Percentiles rank a stretch among this genome's conserved stretches.
Conservation (phyloP, 208 protist genomes). For the Sergeia podlipaevii region DNA sequence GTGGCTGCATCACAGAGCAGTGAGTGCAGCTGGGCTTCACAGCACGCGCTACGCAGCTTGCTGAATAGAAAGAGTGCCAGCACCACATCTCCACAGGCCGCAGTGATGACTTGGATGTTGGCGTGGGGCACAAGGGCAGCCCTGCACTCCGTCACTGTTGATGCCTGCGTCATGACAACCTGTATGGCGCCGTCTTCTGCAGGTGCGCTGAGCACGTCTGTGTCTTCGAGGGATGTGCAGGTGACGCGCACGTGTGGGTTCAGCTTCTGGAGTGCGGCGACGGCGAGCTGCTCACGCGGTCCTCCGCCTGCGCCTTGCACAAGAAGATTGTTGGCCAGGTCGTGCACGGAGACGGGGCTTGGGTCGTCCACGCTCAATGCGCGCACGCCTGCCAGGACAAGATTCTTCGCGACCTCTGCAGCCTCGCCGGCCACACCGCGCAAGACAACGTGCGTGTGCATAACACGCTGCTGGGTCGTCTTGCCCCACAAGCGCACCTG, state of each 20-base stretch:
- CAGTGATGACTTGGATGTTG: slow-evolving; percentile 16
- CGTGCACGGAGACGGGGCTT: slow-evolving; percentile 11
- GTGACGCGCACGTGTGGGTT: slow-evolving; percentile 37
- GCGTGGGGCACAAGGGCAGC: background rate
- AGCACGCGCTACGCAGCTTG: background rate
- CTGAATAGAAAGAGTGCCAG: slow-evolving; percentile 33
- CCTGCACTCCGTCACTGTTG: background rate
- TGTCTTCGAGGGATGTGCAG: background rate
- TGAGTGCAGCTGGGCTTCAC: slow-evolving; percentile 20
- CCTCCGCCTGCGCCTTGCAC: slow-evolving; percentile 26
- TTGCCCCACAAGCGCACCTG: slow-evolving; percentile 93
- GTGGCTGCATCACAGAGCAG: slow-evolving; percentile 21
- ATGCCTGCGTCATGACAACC: slow-evolving; percentile 5
- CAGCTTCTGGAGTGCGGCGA: slow-evolving; percentile 21
- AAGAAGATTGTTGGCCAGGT: slow-evolving; percentile 50
- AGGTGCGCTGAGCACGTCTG: background rate
- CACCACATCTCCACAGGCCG: slow-evolving; percentile 6
- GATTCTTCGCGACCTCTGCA: slow-evolving; percentile 88
- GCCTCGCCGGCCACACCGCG: slow-evolving; percentile 47
- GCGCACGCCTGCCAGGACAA: slow-evolving; percentile 87
- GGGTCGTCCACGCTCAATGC: slow-evolving; percentile 44
- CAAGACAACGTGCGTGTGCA: slow-evolving; percentile 47
- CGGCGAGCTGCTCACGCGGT: slow-evolving; percentile 17
- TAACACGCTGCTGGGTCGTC: slow-evolving; percentile 84
- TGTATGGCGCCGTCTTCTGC: background rate